Evolutionary conservation across 192 early-diverging fungal genomes (phyloP).

Genomic region (Backusella sp.): DNA sequence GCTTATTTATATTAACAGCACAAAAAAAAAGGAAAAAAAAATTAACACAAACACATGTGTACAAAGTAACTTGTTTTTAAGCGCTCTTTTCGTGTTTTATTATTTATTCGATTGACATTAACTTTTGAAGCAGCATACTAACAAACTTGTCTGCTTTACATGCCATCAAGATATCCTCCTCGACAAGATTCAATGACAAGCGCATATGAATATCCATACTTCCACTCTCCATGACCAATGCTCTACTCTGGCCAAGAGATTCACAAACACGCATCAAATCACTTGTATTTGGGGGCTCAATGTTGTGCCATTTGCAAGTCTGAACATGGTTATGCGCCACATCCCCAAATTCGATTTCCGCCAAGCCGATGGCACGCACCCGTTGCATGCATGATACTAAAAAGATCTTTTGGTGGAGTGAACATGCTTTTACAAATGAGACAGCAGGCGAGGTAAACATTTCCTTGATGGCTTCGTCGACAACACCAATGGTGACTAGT

Average conservation of each 20-base stretch:
- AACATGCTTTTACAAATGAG: conserved; percentile 67
- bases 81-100: not conserved
- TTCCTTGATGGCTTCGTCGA: conserved; percentile 81
- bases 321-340: conserved; percentile 67
- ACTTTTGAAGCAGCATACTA: conserved; percentile 40
- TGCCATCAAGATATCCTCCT: conserved; percentile 80
- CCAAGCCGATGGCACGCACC: conserved; percentile 62
- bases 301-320: conserved; percentile 63
- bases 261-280: conserved; percentile 65
- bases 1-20: not conserved
- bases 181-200: conserved; percentile 68
- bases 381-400: conserved; percentile 66
- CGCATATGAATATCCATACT: conserved; percentile 66
- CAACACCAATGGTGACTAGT: conserved; percentile 65
- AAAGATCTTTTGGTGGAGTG: conserved; percentile 85
- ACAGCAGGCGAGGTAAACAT: conserved; percentile 82
- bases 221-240: conserved; percentile 62
- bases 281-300: conserved; percentile 57
- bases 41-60: not conserved
- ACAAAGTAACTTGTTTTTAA: not conserved
- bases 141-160: conserved; percentile 63
- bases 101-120: not conserved
- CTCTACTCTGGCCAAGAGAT: conserved; percentile 58
- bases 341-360: conserved; percentile 74
- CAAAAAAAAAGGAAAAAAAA: not conserved